These are phyloP conservation scores for Casuarina cunninghamiana DNA, from an alignment of 306 rosid species.

Conservation along the genomic window DNA sequence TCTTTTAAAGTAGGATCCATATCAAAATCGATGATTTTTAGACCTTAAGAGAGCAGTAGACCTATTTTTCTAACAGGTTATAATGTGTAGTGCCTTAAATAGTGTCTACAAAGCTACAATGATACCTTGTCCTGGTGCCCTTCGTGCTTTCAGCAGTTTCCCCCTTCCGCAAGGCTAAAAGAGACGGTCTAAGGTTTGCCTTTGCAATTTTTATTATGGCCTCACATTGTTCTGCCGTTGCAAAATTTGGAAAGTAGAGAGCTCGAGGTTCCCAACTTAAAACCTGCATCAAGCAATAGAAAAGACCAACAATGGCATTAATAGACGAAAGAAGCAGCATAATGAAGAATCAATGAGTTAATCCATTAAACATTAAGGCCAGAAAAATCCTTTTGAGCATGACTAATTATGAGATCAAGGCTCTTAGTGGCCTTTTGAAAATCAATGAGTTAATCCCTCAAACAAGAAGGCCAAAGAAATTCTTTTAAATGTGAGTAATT, in stretches of 20 bases:
- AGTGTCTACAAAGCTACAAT: not conserved
- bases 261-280: conserved; percentile 46
- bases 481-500: not conserved
- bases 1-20: not conserved
- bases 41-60: not conserved
- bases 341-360: not conserved
- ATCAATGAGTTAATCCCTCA: not conserved
- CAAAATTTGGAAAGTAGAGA: conserved; percentile 38
- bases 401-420: not conserved
- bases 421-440: not conserved
- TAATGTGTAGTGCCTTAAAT: not conserved
- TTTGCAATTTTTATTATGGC: conserved; percentile 47
- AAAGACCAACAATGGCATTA: not conserved
- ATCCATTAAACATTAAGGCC: not conserved
- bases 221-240: conserved; percentile 47
- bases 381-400: not conserved
- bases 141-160: conserved; percentile 59
- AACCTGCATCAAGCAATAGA: conserved; percentile 23
- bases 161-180: conserved; percentile 60
- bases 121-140: conserved; percentile 67
- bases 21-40: not conserved
- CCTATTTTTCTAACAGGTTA: not conserved
- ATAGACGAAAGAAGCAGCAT: not conserved
- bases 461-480: not conserved
- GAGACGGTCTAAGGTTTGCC: conserved; percentile 50